A percentile compares a stretch with the other conserved stretches of the same genome.
Evolutionary conservation across 192 early-diverging fungal species (phyloP).

Genomic region (Chytriomyces sp.): DNA sequence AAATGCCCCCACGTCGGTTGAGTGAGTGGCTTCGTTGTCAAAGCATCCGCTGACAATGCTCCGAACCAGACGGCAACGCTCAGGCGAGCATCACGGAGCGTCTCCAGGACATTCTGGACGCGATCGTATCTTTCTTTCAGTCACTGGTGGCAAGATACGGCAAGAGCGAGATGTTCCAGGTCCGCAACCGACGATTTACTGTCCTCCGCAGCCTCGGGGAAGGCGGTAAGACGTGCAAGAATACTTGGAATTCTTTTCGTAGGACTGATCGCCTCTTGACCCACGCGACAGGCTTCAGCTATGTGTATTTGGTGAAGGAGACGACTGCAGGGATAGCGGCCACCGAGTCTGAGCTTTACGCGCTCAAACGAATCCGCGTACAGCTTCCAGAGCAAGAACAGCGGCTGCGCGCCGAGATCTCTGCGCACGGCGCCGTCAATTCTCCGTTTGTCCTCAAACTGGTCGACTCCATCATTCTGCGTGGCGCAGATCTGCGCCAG

Average conservation of each 20-base stretch:
- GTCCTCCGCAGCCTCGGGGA: constrained; percentile 42
- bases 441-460: constrained; percentile 42
- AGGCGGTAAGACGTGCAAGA: constrained; percentile 33
- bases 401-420: constrained; percentile 45
- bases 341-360: constrained; percentile 22
- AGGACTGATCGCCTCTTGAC: neutral
- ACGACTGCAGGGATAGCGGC: constrained; percentile 8
- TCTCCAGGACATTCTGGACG: neutral
- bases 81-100: too few relatives aligned
- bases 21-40: too few relatives aligned
- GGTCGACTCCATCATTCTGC: constrained; percentile 39
- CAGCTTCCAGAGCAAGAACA: constrained; percentile 55
- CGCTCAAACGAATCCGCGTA: constrained; percentile 48
- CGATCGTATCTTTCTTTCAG: constrained; percentile 21
- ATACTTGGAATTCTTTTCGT: neutral
- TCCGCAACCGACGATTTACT: constrained; percentile 17
- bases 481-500: neutral
- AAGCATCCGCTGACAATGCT: too few relatives aligned
- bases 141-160: constrained; percentile 21
- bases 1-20: too few relatives aligned
- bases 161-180: neutral
- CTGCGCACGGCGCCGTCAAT: constrained; percentile 39
- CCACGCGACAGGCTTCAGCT: constrained; percentile 41
- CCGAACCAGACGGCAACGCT: too few relatives aligned
- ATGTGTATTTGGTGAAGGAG: constrained; percentile 53